Conservation (phyloP, 352 stramenopile genomes). For the Phytophthora megakarya region DNA sequence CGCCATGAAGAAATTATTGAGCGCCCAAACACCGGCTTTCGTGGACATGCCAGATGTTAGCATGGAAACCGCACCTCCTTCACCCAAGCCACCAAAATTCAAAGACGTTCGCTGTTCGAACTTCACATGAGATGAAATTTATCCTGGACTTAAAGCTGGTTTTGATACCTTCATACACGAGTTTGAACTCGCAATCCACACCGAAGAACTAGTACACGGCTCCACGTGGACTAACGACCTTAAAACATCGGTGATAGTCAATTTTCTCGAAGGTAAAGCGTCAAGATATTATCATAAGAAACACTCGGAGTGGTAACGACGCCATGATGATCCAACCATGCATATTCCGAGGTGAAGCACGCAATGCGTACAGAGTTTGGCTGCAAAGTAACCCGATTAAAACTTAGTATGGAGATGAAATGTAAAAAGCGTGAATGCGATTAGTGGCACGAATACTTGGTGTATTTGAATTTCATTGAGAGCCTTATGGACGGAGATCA, state of each 20-base stretch:
- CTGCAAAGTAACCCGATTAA: constrained; percentile 1
- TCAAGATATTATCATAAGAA: too few species aligned
- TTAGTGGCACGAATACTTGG: constrained; percentile 13
- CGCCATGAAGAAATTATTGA: too few species aligned
- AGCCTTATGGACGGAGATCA: constrained; percentile 12
- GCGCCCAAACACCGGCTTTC: too few species aligned
- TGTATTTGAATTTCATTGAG: constrained; percentile 19
- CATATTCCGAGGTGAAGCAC: not conserved
- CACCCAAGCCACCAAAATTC: too few species aligned
- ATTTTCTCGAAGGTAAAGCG: not conserved
- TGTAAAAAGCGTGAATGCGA: constrained; percentile 2
- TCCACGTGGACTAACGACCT: not conserved
- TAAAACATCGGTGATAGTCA: not conserved
- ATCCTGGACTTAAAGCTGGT: not conserved
- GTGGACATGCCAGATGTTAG: too few species aligned
- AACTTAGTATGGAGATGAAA: not conserved
- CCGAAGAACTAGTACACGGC: not conserved
- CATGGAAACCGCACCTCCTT: too few species aligned
- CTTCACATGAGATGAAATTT: not conserved
- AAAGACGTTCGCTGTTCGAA: too few species aligned
- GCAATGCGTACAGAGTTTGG: not conserved
- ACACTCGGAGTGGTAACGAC: not conserved
- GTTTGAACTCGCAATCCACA: not conserved
- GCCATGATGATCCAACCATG: not conserved
- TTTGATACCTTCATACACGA: not conserved